A percentile compares a stretch with the other conserved stretches of the same genome.
Conservation (phyloP, 2,329 filamentous ascomycete genomes). For the Nigrospora osmanthi region DNA sequence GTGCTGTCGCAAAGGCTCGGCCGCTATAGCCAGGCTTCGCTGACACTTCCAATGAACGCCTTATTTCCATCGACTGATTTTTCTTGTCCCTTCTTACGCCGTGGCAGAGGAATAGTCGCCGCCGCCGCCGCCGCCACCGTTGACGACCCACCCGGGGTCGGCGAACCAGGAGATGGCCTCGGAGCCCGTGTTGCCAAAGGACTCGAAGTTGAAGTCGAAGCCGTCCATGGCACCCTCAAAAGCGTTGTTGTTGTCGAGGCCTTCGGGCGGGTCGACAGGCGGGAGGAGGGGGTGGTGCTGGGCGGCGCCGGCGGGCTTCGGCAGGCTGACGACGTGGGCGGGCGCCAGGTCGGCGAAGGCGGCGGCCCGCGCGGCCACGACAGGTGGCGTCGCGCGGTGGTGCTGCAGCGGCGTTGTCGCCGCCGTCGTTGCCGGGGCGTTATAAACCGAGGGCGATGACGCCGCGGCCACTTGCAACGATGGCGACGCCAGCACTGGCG, state of each 20-base stretch:
- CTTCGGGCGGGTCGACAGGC: slow-evolving; percentile 23
- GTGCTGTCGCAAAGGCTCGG: too few species aligned
- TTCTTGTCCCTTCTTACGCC: too few species aligned
- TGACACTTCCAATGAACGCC: too few species aligned
- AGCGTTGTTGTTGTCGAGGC: slow-evolving; percentile 39
- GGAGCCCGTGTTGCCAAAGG: slow-evolving; percentile 29
- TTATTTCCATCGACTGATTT: too few species aligned
- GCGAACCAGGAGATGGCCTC: slow-evolving; percentile 23
- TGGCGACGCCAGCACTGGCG: slow-evolving; percentile 14
- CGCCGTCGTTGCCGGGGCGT: slow-evolving; percentile 7
- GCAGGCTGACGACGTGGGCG: slow-evolving; percentile 15
- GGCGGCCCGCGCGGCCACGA: slow-evolving; percentile 12
- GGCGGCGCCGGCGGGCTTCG: slow-evolving; percentile 17
- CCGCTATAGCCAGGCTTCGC: too few species aligned
- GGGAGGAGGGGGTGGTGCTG: slow-evolving; percentile 20
- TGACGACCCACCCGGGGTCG: slow-evolving; percentile 2
- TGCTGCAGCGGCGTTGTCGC: slow-evolving; percentile 8
- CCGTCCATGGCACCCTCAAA: slow-evolving; percentile 41
- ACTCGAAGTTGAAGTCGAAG: slow-evolving; percentile 35
- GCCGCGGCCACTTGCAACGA: slow-evolving; percentile 2
- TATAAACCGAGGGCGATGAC: not conserved
- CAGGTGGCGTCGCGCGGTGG: slow-evolving; percentile 6
- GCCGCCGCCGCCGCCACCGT: slow-evolving; percentile 18
- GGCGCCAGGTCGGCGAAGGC: slow-evolving; percentile 12
- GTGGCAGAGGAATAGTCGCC: not conserved